Conservation (phyloP, 306 rosid species). For the Trifolium subterraneum region DNA sequence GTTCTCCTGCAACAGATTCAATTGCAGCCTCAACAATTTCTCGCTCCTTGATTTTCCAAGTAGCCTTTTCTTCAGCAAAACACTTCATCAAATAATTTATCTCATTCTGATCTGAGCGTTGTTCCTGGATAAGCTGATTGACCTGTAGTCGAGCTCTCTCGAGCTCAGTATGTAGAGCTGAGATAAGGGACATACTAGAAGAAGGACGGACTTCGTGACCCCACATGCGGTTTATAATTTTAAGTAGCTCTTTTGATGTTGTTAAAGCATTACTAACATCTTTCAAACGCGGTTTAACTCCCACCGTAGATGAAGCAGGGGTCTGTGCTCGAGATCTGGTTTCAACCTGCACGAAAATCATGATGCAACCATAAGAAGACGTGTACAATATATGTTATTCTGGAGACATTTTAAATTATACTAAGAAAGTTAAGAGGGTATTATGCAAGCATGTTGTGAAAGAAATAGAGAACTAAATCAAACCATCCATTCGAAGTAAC, state of each 20-base stretch:
- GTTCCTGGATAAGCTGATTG: slow-evolving; percentile 92
- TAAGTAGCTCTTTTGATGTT: slow-evolving; percentile 91
- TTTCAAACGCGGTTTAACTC: slow-evolving; percentile 74
- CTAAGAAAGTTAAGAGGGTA: neutral
- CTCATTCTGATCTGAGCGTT: slow-evolving; percentile 79
- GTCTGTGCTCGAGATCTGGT: slow-evolving; percentile 82
- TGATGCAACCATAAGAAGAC: slow-evolving; percentile 23
- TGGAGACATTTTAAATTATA: slow-evolving; percentile 7
- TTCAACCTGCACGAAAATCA: slow-evolving; percentile 68
- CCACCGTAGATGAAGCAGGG: slow-evolving; percentile 62
- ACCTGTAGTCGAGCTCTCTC: slow-evolving; percentile 93
- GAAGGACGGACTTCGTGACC: slow-evolving; percentile 91
- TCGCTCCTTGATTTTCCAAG: slow-evolving; percentile 88
- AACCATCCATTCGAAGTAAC: slow-evolving; percentile 33
- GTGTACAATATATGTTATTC: slow-evolving; percentile 4
- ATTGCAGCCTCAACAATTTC: slow-evolving; percentile 94
- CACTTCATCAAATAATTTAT: slow-evolving; percentile 84
- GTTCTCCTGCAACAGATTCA: slow-evolving; percentile 90
- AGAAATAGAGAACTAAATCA: neutral
- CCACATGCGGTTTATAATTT: slow-evolving; percentile 91
- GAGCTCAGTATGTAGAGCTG: slow-evolving; percentile 91
- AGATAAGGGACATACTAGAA: slow-evolving; percentile 85
- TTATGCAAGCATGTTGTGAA: slow-evolving; percentile 2
- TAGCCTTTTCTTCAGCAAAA: slow-evolving; percentile 92
- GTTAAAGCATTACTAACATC: slow-evolving; percentile 89